A percentile compares a stretch with the other conserved stretches of the same genome.
Conservation (phyloP, 225 moss, liverwort and hornwort genomes). For the Climacium dendroides region DNA sequence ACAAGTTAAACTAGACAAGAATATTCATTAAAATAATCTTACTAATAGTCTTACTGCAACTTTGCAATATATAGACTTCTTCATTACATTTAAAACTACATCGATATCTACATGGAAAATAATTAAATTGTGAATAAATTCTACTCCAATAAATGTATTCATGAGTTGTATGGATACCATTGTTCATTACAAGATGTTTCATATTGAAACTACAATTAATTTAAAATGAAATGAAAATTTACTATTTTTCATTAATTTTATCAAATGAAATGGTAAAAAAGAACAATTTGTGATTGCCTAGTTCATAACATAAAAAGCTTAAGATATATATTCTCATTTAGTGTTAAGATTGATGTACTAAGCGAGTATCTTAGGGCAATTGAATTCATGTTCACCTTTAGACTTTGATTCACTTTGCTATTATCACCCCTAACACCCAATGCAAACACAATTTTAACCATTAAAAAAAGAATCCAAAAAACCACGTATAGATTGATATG, state of each 20-base stretch:
- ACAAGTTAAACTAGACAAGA: rapidly evolving
- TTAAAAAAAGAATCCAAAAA: not conserved
- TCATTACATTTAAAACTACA: too few relatives aligned
- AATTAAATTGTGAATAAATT: not conserved
- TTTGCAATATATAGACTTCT: not conserved
- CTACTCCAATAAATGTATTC: not conserved
- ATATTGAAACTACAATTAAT: not conserved
- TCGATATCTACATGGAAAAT: not conserved
- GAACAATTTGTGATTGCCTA: not conserved
- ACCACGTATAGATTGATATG: rapidly evolving
- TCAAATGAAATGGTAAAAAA: not conserved
- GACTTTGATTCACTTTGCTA: too few relatives aligned
- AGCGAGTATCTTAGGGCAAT: too few relatives aligned
- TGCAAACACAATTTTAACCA: too few relatives aligned
- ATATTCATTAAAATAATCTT: not conserved
- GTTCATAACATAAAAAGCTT: not conserved
- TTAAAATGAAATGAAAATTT: not conserved
- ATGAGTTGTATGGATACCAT: not conserved
- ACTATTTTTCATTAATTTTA: not conserved
- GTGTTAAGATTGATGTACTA: not conserved
- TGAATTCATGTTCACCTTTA: not conserved
- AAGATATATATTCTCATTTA: not conserved
- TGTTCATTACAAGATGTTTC: not conserved
- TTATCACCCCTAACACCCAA: too few relatives aligned
- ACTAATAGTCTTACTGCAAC: not conserved